Evolutionary conservation across 2,329 filamentous ascomycete genomes (phyloP).

Genomic region (Penicillium sp.): DNA sequence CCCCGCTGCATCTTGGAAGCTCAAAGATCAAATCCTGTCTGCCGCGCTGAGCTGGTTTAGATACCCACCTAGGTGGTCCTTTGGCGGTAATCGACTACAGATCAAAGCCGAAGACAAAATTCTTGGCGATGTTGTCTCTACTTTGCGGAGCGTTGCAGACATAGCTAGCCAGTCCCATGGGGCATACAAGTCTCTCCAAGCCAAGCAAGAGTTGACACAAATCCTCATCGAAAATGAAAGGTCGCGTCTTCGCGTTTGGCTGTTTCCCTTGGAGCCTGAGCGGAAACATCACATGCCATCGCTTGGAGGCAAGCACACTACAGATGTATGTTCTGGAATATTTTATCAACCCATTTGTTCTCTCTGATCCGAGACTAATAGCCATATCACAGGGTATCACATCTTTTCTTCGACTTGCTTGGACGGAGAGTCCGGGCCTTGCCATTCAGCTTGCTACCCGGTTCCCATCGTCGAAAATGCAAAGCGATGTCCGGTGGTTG

Average conservation of each 20-base stretch:
- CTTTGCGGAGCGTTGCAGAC: constrained; percentile 64
- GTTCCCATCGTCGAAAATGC: constrained; percentile 73
- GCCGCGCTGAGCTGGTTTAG: constrained; percentile 88
- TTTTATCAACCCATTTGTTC: not conserved
- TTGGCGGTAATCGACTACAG: constrained; percentile 89
- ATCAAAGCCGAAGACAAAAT: constrained; percentile 88
- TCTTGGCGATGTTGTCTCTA: constrained; percentile 69
- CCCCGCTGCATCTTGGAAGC: constrained; percentile 69
- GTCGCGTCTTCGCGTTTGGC: constrained; percentile 81
- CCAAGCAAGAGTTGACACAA: constrained; percentile 81
- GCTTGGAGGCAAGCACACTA: constrained; percentile 41
- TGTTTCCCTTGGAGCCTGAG: constrained; percentile 72
- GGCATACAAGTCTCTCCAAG: constrained; percentile 65
- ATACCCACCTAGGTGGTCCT: constrained; percentile 84
- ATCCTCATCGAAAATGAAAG: constrained; percentile 83
- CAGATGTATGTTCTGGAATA: constrained; percentile 34
- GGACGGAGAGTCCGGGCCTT: constrained; percentile 79
- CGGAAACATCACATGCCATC: constrained; percentile 53
- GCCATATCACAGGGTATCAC: constrained; percentile 51
- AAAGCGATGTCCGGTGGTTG: constrained; percentile 74
- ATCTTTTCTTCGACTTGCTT: constrained; percentile 75
- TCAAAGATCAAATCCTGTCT: constrained; percentile 87
- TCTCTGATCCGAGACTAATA: not conserved
- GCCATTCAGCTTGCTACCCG: constrained; percentile 81
- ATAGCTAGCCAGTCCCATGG: constrained; percentile 55